Base-by-base conservation (phyloP, 2,329 filamentous ascomycete species). In the Aspergillus sp. region DNA sequence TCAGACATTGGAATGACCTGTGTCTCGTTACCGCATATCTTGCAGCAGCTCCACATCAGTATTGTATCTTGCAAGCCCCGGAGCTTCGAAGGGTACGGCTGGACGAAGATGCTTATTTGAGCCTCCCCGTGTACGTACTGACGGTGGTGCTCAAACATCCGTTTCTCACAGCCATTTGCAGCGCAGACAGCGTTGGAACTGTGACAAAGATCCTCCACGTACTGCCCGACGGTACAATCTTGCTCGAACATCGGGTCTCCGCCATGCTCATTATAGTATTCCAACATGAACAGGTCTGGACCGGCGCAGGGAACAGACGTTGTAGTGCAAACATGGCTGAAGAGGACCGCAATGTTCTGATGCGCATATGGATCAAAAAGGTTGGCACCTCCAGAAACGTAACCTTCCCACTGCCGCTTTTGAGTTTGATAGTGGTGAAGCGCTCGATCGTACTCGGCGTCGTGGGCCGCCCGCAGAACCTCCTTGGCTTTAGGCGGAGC, bases 111-210 rank as follows among this genome's bases (percentile, higher is more conserved):
- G 5, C 86, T 94, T 47, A 98, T 79, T 41, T 93, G 84, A 7
- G 88, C 89, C 54, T 94, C 83, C 16, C 91, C 93, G 49, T 98
- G 91, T 1, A 98, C 93, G 51, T 98, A 98, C 26, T 93, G 93
- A 35, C 88, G 78, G 55, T 96, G 88, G 56, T 98, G 91, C 48
- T 95, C 84, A 34, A 79, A 74, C 82, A 96, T 86, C 45, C 78
- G 82, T 40, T 82, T 80, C 44, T 89, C 86, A 54, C 93, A 98
- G 5, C 82, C 82, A 47, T 86, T 86, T 8, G 81, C 78, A 27
- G 78, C 78, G 57, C 91, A 98, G 2, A 80, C 68, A n/a, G 78
- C 74, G 41, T 82, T 75, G 16, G 85, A 83, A 38, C 74, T 74
- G 29, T 81, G 72, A 49, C 85, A 93, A 11, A 96, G 64, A 46